A percentile compares a stretch with the other conserved stretches of the same genome.
phyloP scores from a whole-genome alignment of 352 stramenopile species.

The Thalassiosira gravida region DNA sequence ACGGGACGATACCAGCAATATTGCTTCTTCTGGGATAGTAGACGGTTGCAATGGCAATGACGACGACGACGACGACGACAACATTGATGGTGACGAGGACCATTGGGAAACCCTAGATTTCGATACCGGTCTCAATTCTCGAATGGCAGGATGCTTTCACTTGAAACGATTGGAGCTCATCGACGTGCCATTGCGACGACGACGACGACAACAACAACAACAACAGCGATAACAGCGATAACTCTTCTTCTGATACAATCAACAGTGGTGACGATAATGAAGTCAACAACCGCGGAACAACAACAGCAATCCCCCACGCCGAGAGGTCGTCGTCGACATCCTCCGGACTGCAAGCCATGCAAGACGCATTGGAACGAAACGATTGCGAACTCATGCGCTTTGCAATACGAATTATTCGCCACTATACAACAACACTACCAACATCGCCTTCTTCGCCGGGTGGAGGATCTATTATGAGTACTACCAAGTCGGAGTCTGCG shows the following conservation, averaged over 20 bases:
- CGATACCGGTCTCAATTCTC: conserved; percentile 25
- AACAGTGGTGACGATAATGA: no score
- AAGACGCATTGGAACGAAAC: conserved; percentile 40
- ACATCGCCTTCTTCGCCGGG: neutral
- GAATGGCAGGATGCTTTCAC: conserved; percentile 37
- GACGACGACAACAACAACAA: no score
- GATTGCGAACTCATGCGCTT: conserved; percentile 47
- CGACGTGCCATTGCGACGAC: conserved; percentile 31
- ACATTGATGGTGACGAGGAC: conserved; percentile 21
- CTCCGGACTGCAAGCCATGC: no score
- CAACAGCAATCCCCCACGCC: no score
- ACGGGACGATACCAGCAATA: no score
- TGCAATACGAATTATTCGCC: conserved; percentile 24
- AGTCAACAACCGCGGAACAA: no score
- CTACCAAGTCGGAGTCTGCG: no score
- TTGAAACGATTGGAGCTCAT: conserved; percentile 46
- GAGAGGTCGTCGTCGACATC: no score
- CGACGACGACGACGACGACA: conserved; percentile 19
- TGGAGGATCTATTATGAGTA: neutral
- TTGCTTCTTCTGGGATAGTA: no score
- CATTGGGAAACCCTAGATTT: conserved; percentile 43
- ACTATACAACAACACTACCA: conserved; percentile 14
- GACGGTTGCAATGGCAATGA: no score
- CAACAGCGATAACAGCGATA: no score
- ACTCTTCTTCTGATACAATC: no score